Evolutionary conservation across 163 green algal species (phyloP).

Genomic region (Volvox carteri): DNA sequence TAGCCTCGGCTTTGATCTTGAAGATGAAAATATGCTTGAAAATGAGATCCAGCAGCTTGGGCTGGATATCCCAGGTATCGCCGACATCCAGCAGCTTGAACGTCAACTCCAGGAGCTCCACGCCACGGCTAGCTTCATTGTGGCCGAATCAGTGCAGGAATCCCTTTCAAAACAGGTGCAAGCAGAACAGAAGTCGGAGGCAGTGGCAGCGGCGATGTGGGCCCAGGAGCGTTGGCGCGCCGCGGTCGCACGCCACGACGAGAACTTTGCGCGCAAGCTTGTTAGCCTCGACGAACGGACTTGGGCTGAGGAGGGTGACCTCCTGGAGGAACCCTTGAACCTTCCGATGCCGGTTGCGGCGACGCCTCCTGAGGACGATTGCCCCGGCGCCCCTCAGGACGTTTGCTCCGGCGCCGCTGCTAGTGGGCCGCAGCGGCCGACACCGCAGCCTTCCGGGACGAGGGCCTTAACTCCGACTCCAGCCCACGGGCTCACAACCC

Average conservation of each 20-base stretch:
- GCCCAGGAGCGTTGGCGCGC: neutral
- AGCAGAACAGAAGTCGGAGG: neutral
- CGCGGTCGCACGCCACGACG: slow-evolving; percentile 1
- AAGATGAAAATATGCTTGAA: neutral
- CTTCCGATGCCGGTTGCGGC: slow-evolving; percentile 1
- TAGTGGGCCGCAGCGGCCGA: neutral
- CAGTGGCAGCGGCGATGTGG: neutral
- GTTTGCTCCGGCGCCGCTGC: too few relatives aligned
- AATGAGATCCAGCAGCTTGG: neutral
- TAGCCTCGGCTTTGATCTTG: neutral
- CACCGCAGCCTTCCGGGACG: too few relatives aligned
- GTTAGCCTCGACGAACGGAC: neutral
- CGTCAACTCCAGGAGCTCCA: neutral
- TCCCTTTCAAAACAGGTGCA: neutral
- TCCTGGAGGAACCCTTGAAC: neutral
- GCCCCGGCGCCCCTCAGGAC: too few relatives aligned
- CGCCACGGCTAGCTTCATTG: neutral
- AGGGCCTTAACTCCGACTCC: too few relatives aligned
- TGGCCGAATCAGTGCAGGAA: neutral
- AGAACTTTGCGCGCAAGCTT: slow-evolving; percentile 4
- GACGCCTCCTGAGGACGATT: too few relatives aligned
- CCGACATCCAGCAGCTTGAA: neutral
- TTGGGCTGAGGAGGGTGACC: neutral
- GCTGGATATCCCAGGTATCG: neutral
- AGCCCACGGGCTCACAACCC: too few relatives aligned